These are phyloP conservation scores for Ogataea kodamae DNA, from an alignment of 805 yeast species.

Conservation along the genomic window DNA sequence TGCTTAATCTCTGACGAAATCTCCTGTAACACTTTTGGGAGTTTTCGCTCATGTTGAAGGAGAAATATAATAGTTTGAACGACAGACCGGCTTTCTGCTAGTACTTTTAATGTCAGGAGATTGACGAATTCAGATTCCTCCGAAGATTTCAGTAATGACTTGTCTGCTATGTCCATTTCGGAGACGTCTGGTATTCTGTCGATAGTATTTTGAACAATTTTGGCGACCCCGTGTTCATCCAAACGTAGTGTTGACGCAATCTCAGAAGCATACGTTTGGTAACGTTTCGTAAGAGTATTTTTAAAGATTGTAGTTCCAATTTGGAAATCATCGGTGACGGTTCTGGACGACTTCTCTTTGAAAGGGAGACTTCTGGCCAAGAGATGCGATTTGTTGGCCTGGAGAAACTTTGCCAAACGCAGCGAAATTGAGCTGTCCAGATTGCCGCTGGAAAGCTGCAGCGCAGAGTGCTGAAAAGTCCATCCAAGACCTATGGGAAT, in stretches of 20 bases:
- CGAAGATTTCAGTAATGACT: constrained; percentile 22
- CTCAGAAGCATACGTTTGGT: constrained; percentile 37
- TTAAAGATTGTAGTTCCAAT: constrained; percentile 13
- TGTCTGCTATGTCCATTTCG: constrained; percentile 18
- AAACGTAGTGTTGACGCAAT: constrained; percentile 39
- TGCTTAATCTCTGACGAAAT: constrained; percentile 37
- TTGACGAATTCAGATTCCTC: constrained; percentile 36
- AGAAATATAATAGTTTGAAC: constrained; percentile 41
- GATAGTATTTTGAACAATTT: constrained; percentile 42
- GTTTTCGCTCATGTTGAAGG: constrained; percentile 15
- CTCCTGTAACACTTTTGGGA: constrained; percentile 33
- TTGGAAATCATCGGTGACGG: constrained; percentile 8
- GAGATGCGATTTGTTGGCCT: constrained; percentile 13
- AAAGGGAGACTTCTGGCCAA: constrained; percentile 19
- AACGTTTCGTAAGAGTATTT: constrained; percentile 27
- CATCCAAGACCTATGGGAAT: constrained; percentile 2
- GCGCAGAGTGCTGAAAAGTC: constrained; percentile 6
- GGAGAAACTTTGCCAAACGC: constrained; percentile 13
- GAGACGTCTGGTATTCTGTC: constrained; percentile 36
- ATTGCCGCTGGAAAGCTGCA: constrained; percentile 7
- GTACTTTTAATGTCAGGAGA: constrained; percentile 37
- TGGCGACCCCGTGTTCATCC: constrained; percentile 44
- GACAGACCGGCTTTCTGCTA: constrained; percentile 50
- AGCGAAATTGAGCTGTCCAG: constrained; percentile 10
- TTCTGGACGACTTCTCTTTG: constrained; percentile 1